Evolutionary conservation across 2,329 filamentous ascomycete species (phyloP).

Genomic region (Anthostomella pinea): DNA sequence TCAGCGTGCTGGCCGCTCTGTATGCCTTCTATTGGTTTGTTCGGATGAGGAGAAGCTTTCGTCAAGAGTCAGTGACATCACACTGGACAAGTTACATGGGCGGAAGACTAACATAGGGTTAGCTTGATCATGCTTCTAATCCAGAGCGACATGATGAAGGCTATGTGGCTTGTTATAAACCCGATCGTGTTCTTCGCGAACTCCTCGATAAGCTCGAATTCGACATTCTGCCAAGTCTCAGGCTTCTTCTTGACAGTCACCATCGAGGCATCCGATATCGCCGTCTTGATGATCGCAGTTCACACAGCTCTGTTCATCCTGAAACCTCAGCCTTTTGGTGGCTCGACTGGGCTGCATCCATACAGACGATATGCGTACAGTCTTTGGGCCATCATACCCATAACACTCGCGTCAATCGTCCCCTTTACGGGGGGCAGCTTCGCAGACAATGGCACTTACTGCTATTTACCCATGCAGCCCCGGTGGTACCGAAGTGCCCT

Average conservation of each 20-base stretch:
- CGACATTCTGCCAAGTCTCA: conserved; percentile 62
- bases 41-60: conserved; percentile 70
- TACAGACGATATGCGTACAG: conserved; percentile 60
- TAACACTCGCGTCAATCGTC: conserved; percentile 48
- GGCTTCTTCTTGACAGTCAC: conserved; percentile 66
- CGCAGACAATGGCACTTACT: conserved; percentile 41
- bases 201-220: conserved; percentile 37
- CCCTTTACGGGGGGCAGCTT: conserved; percentile 30
- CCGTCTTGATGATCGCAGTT: conserved; percentile 69
- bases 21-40: conserved; percentile 69
- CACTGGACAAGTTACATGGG: too few species aligned
- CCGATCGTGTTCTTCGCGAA: conserved; percentile 54
- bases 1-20: conserved; percentile 56
- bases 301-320: conserved; percentile 74
- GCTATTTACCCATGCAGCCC: conserved; percentile 64
- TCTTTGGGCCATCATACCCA: conserved; percentile 55
- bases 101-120: conserved; percentile 18
- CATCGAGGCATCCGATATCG: conserved; percentile 69
- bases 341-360: conserved; percentile 65
- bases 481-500: conserved; percentile 68
- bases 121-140: conserved; percentile 75
- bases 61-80: conserved; percentile 62
- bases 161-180: conserved; percentile 65
- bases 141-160: conserved; percentile 68
- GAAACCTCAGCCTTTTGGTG: conserved; percentile 44